Conservation (phyloP, 139 green algal species). For the Mesotaenium endlicherianum region DNA sequence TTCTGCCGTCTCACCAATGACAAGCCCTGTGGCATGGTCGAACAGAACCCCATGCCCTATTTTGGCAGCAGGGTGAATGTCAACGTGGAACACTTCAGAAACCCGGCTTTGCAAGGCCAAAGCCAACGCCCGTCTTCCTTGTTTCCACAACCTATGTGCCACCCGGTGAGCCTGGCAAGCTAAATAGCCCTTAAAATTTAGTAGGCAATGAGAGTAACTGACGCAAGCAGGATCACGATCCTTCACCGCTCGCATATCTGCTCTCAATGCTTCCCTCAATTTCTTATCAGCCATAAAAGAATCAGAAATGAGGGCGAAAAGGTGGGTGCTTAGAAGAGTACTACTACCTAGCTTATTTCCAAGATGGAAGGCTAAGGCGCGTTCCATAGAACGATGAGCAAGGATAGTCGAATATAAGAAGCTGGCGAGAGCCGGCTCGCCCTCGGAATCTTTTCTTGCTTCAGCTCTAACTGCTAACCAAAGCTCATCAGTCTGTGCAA, state of each 20-base stretch:
- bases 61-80: constrained; percentile 57
- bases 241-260: constrained; percentile 55
- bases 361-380: constrained; percentile 84
- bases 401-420: constrained; percentile 94
- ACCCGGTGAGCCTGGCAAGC: constrained; percentile 57
- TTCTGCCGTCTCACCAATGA: constrained; percentile 60
- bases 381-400: constrained; percentile 78
- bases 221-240: constrained; percentile 60
- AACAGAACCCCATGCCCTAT: constrained; percentile 50
- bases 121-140: constrained; percentile 44
- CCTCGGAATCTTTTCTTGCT: constrained; percentile 49
- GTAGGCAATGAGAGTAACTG: constrained; percentile 51
- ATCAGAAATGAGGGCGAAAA: constrained; percentile 77
- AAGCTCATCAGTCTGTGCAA: constrained; percentile 26
- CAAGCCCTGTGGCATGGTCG: constrained; percentile 59
- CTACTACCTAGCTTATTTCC: constrained; percentile 86
- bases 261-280: constrained; percentile 6
- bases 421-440: constrained; percentile 83
- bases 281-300: constrained; percentile 9
- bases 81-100: constrained; percentile 53
- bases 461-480: constrained; percentile 54
- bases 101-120: constrained; percentile 54
- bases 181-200: constrained; percentile 66
- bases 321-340: constrained; percentile 88
- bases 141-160: constrained; percentile 54